These are phyloP conservation scores for Mycena indigotica DNA, from an alignment of 768 basidiomycete genomes.

Conservation along the genomic window DNA sequence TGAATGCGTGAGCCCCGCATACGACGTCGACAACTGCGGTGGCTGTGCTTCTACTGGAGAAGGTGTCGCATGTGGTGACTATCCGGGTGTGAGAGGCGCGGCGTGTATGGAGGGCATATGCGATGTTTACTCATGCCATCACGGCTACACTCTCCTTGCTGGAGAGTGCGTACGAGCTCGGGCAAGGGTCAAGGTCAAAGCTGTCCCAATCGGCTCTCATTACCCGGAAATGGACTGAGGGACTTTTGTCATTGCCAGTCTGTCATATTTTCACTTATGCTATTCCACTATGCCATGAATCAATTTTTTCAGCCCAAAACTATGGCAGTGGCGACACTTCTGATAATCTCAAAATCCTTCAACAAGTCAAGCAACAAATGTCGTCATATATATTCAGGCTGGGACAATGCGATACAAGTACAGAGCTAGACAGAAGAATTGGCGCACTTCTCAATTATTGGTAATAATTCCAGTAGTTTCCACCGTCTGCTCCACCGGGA, in stretches of 20 bases:
- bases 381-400: background rate
- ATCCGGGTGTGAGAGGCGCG: constrained; percentile 18
- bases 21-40: constrained; percentile 26
- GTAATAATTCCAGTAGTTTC: too few relatives aligned
- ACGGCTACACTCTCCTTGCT: constrained; percentile 2
- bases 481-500: too few relatives aligned
- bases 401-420: background rate
- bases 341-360: too few relatives aligned
- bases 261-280: too few relatives aligned
- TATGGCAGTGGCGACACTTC: too few relatives aligned
- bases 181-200: background rate
- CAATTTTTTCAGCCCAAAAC: too few relatives aligned
- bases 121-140: constrained; percentile 17
- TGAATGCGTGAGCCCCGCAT: constrained; percentile 20
- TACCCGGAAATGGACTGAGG: background rate
- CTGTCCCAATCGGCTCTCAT: background rate
- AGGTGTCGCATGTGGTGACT: constrained; percentile 19
- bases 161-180: constrained; percentile 6
- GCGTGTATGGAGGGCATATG: constrained; percentile 21
- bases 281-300: too few relatives aligned
- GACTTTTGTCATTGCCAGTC: background rate
- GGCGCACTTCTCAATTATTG: too few relatives aligned
- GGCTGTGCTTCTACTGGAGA: constrained; percentile 23
- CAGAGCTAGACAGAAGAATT: too few relatives aligned
- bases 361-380: background rate